A percentile compares a stretch with the other conserved stretches of the same genome.
Evolutionary conservation across 352 stramenopile genomes (phyloP).

Genomic region (Pythium monospermum): DNA sequence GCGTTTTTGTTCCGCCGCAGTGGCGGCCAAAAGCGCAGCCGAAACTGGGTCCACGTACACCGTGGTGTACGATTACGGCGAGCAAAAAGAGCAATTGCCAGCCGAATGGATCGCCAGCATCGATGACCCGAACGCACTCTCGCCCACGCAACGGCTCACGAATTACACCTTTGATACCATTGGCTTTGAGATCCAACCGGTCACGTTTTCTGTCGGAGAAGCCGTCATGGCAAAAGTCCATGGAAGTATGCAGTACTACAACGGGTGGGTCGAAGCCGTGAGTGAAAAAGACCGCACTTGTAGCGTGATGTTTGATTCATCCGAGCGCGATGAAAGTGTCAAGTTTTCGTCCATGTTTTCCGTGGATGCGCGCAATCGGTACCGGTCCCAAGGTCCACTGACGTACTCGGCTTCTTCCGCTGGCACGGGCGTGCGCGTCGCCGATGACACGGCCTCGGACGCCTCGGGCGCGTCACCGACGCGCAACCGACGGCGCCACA

Average conservation of each 20-base stretch:
- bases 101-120: conserved; percentile 47
- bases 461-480: neutral
- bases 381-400: conserved; percentile 30
- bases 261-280: conserved; percentile 48
- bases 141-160: conserved; percentile 56
- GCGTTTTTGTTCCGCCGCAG: conserved; percentile 42
- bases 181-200: conserved; percentile 58
- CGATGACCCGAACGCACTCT: conserved; percentile 47
- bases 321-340: conserved; percentile 50
- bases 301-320: conserved; percentile 66
- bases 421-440: conserved; percentile 15
- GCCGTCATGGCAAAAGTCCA: conserved; percentile 55
- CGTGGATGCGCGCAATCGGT: conserved; percentile 41
- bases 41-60: conserved; percentile 29
- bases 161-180: conserved; percentile 78
- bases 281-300: conserved; percentile 55
- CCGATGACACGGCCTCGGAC: conserved; percentile 20
- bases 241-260: conserved; percentile 52
- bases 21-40: conserved; percentile 11
- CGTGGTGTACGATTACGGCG: conserved; percentile 70
- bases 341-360: conserved; percentile 71
- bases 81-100: conserved; percentile 44
- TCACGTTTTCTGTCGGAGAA: conserved; percentile 50
- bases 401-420: conserved; percentile 35
- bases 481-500: conserved; percentile 27